phyloP scores from a whole-genome alignment of 169 alveolate species.

The Eimeria mitis region DNA sequence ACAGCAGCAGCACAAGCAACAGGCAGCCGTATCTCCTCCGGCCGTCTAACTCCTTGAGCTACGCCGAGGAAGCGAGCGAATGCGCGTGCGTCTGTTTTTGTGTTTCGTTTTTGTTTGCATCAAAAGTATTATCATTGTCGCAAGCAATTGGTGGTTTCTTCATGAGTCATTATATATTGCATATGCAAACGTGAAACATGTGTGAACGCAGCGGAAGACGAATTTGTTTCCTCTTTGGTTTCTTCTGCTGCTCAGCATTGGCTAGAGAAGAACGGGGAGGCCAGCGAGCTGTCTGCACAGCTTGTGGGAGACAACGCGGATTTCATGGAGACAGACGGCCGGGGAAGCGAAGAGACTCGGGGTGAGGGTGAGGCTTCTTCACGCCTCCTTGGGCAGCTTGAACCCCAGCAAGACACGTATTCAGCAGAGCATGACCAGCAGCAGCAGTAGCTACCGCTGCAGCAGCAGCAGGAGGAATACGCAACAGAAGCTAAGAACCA shows the following conservation, averaged over 20 bases:
- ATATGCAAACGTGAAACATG: neutral
- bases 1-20: neutral
- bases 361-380: conserved; percentile 6
- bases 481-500: conserved; percentile 35
- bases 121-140: neutral
- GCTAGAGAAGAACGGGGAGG: conserved; percentile 6
- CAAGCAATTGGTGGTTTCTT: neutral
- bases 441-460: conserved; percentile 26
- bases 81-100: too few relatives aligned
- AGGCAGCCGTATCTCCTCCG: neutral
- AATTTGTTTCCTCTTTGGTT: neutral
- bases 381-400: conserved; percentile 23
- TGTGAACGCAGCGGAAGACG: neutral
- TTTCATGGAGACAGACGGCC: neutral
- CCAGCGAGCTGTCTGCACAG: neutral
- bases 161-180: neutral
- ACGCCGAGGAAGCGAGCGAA: too few relatives aligned
- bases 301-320: conserved; percentile 6
- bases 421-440: neutral
- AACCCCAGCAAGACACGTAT: neutral
- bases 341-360: neutral
- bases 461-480: conserved; percentile 13
- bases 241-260: neutral
- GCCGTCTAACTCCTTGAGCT: neutral
- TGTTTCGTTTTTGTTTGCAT: neutral